Evolutionary conservation across 1,284 basidiomycete genomes (phyloP).

Genomic region (Trichosporon sp.): DNA sequence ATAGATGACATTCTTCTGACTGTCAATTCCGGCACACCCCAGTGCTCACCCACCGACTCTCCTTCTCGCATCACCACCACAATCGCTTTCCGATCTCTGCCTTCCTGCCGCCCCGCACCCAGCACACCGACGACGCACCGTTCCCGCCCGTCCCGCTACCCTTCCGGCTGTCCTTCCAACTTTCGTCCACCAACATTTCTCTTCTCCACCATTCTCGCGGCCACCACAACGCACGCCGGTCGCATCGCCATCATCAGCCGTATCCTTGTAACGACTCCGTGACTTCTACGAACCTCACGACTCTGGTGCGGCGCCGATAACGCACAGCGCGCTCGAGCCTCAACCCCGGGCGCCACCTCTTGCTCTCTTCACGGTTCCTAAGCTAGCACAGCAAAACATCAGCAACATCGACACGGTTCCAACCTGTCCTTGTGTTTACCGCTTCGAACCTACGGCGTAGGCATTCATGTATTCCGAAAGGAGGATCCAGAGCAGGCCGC

Average conservation of each 20-base stretch:
- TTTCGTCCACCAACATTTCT: not conserved
- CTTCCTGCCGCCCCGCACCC: not conserved
- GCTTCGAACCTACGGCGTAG: not conserved
- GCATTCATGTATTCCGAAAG: constrained; percentile 10
- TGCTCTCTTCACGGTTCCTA: not conserved
- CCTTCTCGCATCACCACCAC: not conserved
- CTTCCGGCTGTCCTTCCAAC: not conserved
- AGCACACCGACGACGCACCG: not conserved
- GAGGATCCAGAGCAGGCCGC: constrained; percentile 8
- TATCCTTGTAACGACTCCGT: not conserved
- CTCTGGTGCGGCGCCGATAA: not conserved
- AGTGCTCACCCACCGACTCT: not conserved
- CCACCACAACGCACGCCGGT: not conserved
- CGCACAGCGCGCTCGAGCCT: not conserved
- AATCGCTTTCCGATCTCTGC: not conserved
- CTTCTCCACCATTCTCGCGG: not conserved
- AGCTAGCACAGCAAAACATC: not conserved
- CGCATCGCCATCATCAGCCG: not conserved
- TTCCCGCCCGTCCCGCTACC: constrained; percentile 16
- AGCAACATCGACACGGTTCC: not conserved
- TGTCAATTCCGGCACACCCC: not conserved
- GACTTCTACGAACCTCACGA: not conserved
- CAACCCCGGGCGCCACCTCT: not conserved
- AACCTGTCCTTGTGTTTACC: not conserved
- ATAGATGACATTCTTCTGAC: not conserved